These are phyloP conservation scores for Setaria italica DNA, from an alignment of 202 grass and related monocot genomes.

Conservation along the genomic window DNA sequence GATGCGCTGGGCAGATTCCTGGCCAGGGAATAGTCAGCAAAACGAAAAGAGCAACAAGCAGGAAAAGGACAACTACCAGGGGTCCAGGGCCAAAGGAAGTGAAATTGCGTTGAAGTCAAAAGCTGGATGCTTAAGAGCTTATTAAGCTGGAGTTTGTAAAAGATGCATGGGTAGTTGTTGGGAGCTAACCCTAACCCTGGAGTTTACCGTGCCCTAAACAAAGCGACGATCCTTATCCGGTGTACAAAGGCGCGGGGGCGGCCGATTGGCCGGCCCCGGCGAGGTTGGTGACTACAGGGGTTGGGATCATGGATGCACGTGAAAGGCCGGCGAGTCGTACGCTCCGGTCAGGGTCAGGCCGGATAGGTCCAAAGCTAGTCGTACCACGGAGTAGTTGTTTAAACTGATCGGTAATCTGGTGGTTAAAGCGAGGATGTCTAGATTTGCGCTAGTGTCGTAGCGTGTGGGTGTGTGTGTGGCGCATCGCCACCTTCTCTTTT, in stretches of 20 bases:
- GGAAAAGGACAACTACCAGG: neutral
- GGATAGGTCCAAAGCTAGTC: conserved; percentile 46
- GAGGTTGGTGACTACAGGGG: conserved; percentile 41
- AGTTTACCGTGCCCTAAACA: conserved; percentile 42
- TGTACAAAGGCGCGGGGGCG: conserved; percentile 16
- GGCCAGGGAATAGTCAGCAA: neutral
- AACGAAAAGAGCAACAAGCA: neutral
- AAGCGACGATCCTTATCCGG: conserved; percentile 69
- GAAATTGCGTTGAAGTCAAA: conserved; percentile 5
- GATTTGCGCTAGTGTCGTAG: conserved; percentile 57
- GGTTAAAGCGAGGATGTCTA: conserved; percentile 42
- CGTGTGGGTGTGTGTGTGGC: neutral
- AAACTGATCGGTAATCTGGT: conserved; percentile 5
- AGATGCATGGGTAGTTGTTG: neutral
- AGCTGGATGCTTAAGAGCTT: neutral
- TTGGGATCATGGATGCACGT: conserved; percentile 54
- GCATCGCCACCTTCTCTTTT: neutral
- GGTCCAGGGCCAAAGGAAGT: neutral
- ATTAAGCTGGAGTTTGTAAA: neutral
- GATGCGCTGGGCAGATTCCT: conserved; percentile 2
- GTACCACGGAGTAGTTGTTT: conserved; percentile 28
- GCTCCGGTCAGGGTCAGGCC: conserved; percentile 26
- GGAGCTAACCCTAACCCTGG: conserved; percentile 7
- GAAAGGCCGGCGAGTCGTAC: conserved; percentile 46
- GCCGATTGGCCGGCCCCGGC: conserved; percentile 23